A percentile compares a stretch with the other conserved stretches of the same genome.
Conservation (phyloP, 2,329 filamentous ascomycete species). For the Exophiala oligosperma region DNA sequence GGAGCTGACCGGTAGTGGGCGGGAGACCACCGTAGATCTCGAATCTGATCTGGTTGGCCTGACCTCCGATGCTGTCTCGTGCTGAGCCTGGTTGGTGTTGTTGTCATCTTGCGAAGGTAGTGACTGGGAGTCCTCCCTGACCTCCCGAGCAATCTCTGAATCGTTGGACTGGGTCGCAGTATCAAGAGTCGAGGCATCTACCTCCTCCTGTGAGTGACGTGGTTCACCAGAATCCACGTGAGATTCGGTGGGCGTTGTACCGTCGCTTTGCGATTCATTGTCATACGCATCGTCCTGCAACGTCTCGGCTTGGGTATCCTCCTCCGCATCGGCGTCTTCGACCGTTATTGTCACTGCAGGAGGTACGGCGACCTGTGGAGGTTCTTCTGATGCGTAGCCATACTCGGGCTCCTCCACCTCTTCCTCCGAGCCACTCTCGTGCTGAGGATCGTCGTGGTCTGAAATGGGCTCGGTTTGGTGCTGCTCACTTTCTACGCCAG, state of each 20-base stretch:
- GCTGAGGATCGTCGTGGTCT: constrained; percentile 6
- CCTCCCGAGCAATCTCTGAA: neutral
- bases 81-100: constrained; percentile 11
- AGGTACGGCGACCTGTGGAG: constrained; percentile 12
- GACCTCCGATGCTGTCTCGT: neutral
- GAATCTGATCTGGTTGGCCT: constrained; percentile 56
- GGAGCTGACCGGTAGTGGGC: constrained; percentile 76
- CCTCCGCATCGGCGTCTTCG: constrained; percentile 28
- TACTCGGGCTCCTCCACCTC: constrained; percentile 26
- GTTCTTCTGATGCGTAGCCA: constrained; percentile 30
- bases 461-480: constrained; percentile 12
- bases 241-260: constrained; percentile 13
- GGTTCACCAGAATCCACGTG: constrained; percentile 8
- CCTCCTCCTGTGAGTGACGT: constrained; percentile 21
- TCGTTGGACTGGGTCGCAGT: neutral
- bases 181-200: neutral
- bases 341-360: constrained; percentile 27
- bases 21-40: constrained; percentile 54
- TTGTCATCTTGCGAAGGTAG: constrained; percentile 31
- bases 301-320: constrained; percentile 24
- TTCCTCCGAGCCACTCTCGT: constrained; percentile 20
- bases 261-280: constrained; percentile 26
- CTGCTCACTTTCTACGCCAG: constrained; percentile 24
- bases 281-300: constrained; percentile 22
- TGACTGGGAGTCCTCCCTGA: constrained; percentile 19